Percentiles rank a stretch among this genome's conserved stretches.
phyloP scores from a whole-genome alignment of 2,329 filamentous ascomycete genomes.

The Cladosporium velox region DNA sequence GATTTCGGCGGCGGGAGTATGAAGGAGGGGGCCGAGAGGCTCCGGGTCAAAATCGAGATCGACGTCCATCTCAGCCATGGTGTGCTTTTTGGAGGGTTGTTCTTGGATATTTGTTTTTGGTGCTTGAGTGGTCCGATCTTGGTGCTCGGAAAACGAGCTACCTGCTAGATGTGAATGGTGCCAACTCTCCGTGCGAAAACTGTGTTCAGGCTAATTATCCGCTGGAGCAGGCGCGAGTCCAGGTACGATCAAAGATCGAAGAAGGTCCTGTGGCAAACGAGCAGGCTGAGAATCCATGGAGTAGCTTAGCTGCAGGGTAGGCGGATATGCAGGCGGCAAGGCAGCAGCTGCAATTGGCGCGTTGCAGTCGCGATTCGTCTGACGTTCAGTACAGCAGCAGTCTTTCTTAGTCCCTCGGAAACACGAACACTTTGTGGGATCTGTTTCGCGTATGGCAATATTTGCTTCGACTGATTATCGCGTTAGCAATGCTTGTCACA shows the following conservation, averaged over 20 bases:
- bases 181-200: not conserved
- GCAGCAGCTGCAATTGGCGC: slow-evolving; percentile 4
- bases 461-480: not conserved
- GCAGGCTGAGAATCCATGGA: not conserved
- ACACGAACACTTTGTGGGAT: not conserved
- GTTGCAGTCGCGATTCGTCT: not conserved
- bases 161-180: not conserved
- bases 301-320: not conserved
- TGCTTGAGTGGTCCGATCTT: not conserved
- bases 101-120: not conserved
- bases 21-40: not conserved
- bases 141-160: not conserved
- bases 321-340: not conserved
- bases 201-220: not conserved
- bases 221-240: not conserved
- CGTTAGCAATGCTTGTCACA: not conserved
- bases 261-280: not conserved
- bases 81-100: not conserved
- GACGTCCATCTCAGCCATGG: not conserved
- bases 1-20: not conserved
- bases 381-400: not conserved
- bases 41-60: not conserved
- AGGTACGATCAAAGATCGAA: not conserved
- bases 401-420: not conserved
- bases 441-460: not conserved